A percentile compares a stretch with the other conserved stretches of the same genome.
Evolutionary conservation across 1,284 basidiomycete genomes (phyloP).

Genomic region (Coniferiporia sulphurascens): DNA sequence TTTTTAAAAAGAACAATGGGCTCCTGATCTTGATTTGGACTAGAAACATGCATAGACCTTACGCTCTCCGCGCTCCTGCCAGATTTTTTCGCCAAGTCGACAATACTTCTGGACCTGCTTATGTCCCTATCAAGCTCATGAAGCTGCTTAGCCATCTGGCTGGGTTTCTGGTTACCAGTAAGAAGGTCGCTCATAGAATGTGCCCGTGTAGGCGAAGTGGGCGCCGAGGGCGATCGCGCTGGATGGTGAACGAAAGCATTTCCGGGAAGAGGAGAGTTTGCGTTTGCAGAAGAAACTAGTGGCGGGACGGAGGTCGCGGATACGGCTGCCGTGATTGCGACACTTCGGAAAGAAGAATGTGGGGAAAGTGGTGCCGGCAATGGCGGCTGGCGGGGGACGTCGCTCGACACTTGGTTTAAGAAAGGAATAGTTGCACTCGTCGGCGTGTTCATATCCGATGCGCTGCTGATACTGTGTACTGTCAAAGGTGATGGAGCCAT

Average conservation of each 20-base stretch:
- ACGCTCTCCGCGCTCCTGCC: conserved; percentile 13
- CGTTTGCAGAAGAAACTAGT: not conserved
- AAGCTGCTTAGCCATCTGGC: not conserved
- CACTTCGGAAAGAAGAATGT: conserved; percentile 3
- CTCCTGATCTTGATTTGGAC: conserved; percentile 1
- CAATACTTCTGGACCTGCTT: conserved; percentile 12
- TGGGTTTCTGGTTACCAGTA: conserved; percentile 18
- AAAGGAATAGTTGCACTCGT: conserved; percentile 1
- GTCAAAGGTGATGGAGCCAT: conserved; percentile 1
- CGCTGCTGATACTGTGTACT: not conserved
- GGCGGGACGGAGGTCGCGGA: conserved; percentile 1
- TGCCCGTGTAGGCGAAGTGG: conserved; percentile 41
- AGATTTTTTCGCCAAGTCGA: conserved; percentile 11
- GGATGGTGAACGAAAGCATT: not conserved
- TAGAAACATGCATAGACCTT: not conserved
- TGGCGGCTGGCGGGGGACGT: not conserved
- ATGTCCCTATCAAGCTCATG: conserved; percentile 5
- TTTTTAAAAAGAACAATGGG: conserved; percentile 8
- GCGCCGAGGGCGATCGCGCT: conserved; percentile 10
- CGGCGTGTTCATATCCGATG: not conserved
- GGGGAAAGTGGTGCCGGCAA: not conserved
- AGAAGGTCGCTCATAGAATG: conserved; percentile 56
- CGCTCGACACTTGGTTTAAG: not conserved
- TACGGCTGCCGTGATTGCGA: not conserved
- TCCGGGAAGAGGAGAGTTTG: not conserved